Base-by-base conservation (phyloP, 2,329 filamentous ascomycete species). In the Diaporthe capsici region DNA sequence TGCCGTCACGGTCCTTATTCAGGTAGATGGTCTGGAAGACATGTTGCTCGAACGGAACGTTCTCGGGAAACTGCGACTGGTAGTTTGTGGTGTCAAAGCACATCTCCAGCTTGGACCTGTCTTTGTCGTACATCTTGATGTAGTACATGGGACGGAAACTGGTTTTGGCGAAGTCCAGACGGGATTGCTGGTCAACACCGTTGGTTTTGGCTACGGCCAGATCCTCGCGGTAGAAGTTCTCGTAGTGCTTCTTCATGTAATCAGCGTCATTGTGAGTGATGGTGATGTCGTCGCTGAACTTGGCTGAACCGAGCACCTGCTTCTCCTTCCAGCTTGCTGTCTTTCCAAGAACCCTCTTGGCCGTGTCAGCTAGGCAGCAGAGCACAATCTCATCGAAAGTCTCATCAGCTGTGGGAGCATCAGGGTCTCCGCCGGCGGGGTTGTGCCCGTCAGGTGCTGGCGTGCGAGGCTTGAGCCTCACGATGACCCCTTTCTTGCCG, bases 201-300 rank as follows among this genome's bases (percentile, higher is more conserved):
- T 37, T 68, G 3, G 44, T 68, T 17, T 51, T 68, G 12, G 44
- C 63, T 22, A 68, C 63, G 44, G 63, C 63, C 0, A 72, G 57
- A 17, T 63, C 71, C 31, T 60, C 71, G 34, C 60, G 57, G 34
- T 63, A 72, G 17, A 25, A 42, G n/a, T 60, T 72, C 25, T 72
- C 71, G n/a, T 94, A 94, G 82, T 94, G 90, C 61, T 88, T 89
- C 74, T 90, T 87, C 86, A 94, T 93, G 84, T 94, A 94, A 15
- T 87, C 84, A 8, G 85, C 83, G 81, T 94, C 92, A 78, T 86
- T 89, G 81, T 94, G 92, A 1, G 92, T 94, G 77, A 94, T 88
- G 20, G 92, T 94, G 73, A 94, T 90, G 81, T 94, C 93, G 85
- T 94, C 90, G 79, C 89, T 91, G 82, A 94, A 92, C 76, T 91